Conservation (phyloP, 495 filamentous ascomycete species). For the Podospora australis region DNA sequence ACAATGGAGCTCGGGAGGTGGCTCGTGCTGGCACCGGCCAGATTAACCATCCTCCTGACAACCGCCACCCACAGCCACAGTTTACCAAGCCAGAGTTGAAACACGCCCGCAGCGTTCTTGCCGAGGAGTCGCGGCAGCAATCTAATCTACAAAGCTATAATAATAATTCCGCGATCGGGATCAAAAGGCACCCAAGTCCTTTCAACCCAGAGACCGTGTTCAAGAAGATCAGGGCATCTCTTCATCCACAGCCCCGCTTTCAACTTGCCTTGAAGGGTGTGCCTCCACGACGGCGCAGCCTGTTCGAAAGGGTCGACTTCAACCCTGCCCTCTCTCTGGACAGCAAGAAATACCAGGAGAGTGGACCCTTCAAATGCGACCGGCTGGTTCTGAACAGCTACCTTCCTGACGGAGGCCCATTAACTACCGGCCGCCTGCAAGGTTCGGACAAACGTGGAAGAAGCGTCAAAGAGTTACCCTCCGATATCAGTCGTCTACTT, state of each 20-base stretch:
- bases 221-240: constrained; percentile 39
- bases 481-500: constrained; percentile 28
- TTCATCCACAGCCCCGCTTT: constrained; percentile 19
- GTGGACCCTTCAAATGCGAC: constrained; percentile 41
- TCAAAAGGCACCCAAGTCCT: constrained; percentile 40
- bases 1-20: constrained; percentile 7
- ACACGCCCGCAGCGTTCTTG: constrained; percentile 40
- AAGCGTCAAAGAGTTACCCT: constrained; percentile 32
- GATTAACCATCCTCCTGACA: too few relatives aligned
- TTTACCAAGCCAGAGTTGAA: constrained; percentile 45
- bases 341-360: constrained; percentile 46
- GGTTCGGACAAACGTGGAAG: constrained; percentile 29
- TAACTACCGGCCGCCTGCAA: constrained; percentile 35
- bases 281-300: constrained; percentile 24
- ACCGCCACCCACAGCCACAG: constrained; percentile 18
- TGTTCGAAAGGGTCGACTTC: constrained; percentile 47
- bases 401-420: constrained; percentile 19
- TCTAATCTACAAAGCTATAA: constrained; percentile 24
- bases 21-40: not conserved
- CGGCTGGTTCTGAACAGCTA: constrained; percentile 12
- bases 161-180: constrained; percentile 21
- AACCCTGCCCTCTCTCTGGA: constrained; percentile 40
- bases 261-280: not conserved
- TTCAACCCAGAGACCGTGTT: constrained; percentile 49
- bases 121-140: constrained; percentile 26